Base-by-base conservation (phyloP, 805 yeast genomes). In the Yamadazyma ubonensis region DNA sequence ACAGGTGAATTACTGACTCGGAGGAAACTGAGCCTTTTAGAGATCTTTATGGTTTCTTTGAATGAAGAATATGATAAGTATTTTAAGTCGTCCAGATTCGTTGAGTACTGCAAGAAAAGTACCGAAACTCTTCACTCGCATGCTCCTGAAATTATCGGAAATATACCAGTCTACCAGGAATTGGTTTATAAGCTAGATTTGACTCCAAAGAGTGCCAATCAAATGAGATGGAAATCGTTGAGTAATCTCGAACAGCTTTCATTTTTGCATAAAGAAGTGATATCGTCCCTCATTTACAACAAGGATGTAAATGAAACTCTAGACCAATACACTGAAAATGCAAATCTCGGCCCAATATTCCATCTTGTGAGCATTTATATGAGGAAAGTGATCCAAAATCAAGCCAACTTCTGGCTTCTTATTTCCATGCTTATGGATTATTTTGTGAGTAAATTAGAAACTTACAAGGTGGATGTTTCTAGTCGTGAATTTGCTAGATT, bases 341-440 rank as follows among this genome's bases (percentile, higher is more conserved):
- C 41, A 14, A 23, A 36, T 12, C 33, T 36, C 14, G 25, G 21
- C 12, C 16, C 39, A 5, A 17, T 66, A 2, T 67, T 51, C 41
- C 58, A 61, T 27, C 49, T 65, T 36, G 36, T 59, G 3, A 51
- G 63, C 39, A 52, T 62, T 3, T 68, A 67, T 42, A 36, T 55
- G 29, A 48, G 52, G 25, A 59, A 56, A 1, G 43, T 59, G 2
- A 22, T 35, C 3, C 21, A 40, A 7, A 51, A 49, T 16, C 53
- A 55, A 19, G 22, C 38, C 6, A 55, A 55, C 18, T 58, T 50
- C 27, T 68, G 73, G 73, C 50, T 50, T 25, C 55, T 55, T 17
- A 20, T 63, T 6, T 45, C 50, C n/a, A 35, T 43, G 15, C 40
- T 65, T 12, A 41, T 66, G 33, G 50, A 47, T 2, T 60, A 42